phyloP scores from a whole-genome alignment of 2,329 filamentous ascomycete species.

The Beauveria asiatica region DNA sequence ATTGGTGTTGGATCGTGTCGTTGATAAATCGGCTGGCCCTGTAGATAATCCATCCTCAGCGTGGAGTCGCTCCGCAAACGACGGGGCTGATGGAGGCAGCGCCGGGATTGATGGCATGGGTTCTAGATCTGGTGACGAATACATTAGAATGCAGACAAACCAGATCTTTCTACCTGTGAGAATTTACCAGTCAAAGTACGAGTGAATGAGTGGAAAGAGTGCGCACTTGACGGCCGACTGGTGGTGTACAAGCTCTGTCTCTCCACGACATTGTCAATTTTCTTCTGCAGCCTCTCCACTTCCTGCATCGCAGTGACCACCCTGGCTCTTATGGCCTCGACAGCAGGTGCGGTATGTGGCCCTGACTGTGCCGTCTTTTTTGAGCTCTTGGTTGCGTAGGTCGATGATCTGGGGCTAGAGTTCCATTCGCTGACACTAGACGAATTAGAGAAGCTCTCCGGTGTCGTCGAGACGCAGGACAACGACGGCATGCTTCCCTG shows the following conservation, averaged over 20 bases:
- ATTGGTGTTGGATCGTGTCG: slow-evolving; percentile 20
- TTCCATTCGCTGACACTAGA: background rate
- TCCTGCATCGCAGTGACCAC: slow-evolving; percentile 51
- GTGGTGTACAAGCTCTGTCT: slow-evolving; percentile 48
- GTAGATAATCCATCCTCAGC: slow-evolving; percentile 33
- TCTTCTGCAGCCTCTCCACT: slow-evolving; percentile 47
- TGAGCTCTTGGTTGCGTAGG: slow-evolving; percentile 18
- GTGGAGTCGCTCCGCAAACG: slow-evolving; percentile 48
- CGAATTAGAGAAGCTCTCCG: background rate
- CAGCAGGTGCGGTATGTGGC: slow-evolving; percentile 36
- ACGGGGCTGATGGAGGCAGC: slow-evolving; percentile 47
- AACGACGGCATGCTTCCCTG: slow-evolving; percentile 13
- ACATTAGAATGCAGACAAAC: background rate
- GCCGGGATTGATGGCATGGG: slow-evolving; percentile 49
- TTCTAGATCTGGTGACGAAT: slow-evolving; percentile 24
- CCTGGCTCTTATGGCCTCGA: slow-evolving; percentile 44
- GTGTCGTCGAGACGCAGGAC: slow-evolving; percentile 43
- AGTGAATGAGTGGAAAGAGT: slow-evolving; percentile 36
- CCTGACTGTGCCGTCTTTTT: slow-evolving; percentile 33
- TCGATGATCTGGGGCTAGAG: background rate
- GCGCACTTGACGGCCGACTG: slow-evolving; percentile 45
- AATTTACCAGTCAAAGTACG: slow-evolving; percentile 24
- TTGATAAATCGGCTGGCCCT: slow-evolving; percentile 16
- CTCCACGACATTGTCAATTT: slow-evolving; percentile 53
- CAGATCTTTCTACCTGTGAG: background rate